A percentile compares a stretch with the other conserved stretches of the same genome.
These are phyloP conservation scores for Eimeria tenella DNA, from an alignment of 169 alveolate genomes.

Conservation along the genomic window DNA sequence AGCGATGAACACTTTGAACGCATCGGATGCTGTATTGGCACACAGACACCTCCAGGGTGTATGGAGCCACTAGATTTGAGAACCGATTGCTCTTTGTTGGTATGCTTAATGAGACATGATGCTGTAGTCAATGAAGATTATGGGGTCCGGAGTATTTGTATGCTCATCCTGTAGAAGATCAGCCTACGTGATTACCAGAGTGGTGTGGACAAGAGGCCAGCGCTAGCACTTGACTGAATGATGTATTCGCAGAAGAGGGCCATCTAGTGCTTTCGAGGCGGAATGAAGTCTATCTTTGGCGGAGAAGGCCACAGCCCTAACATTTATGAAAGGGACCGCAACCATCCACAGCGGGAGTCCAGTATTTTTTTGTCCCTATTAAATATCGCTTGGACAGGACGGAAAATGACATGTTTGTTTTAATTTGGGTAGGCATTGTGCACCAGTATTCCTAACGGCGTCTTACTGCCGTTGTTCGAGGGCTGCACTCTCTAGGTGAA, in stretches of 20 bases:
- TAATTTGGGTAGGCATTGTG: too few relatives aligned
- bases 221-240: not conserved
- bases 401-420: too few relatives aligned
- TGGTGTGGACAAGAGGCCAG: not conserved
- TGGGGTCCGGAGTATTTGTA: not conserved
- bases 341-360: too few relatives aligned
- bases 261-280: too few relatives aligned
- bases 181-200: not conserved
- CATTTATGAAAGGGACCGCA: too few relatives aligned
- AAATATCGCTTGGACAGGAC: too few relatives aligned
- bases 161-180: not conserved
- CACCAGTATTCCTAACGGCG: too few relatives aligned
- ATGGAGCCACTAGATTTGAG: not conserved
- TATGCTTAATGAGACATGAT: not conserved
- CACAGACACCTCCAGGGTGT: slow-evolving; percentile 25
- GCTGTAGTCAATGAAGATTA: not conserved
- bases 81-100: slow-evolving; percentile 7
- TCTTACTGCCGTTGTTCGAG: too few relatives aligned
- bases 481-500: too few relatives aligned
- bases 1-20: not conserved
- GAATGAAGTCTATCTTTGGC: too few relatives aligned
- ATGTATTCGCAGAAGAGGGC: not conserved
- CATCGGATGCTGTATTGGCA: slow-evolving; percentile 20
- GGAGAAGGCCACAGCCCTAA: too few relatives aligned
- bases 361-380: too few relatives aligned